Percentiles rank a stretch among this genome's conserved stretches.
These are phyloP conservation scores for Arxiozyma telluris DNA, from an alignment of 1,139 yeast genomes.

Conservation along the genomic window DNA sequence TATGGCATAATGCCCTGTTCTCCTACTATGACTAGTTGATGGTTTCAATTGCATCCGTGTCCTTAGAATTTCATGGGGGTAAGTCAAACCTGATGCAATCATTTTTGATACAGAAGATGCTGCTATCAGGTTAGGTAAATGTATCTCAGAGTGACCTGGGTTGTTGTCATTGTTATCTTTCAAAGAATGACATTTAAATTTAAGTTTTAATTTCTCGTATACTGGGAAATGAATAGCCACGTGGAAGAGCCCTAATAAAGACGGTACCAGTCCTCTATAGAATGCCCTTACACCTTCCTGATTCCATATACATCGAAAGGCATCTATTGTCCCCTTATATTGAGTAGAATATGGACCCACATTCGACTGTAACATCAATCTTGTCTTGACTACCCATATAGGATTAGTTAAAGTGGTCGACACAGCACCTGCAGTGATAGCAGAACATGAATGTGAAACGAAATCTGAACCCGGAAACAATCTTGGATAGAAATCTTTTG, in stretches of 20 bases:
- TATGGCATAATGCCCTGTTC: constrained; percentile 14
- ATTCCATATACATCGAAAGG: constrained; percentile 65
- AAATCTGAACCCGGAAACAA: constrained; percentile 39
- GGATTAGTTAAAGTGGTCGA: constrained; percentile 90
- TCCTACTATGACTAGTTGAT: not conserved
- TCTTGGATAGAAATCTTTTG: constrained; percentile 45
- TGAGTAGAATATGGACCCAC: constrained; percentile 30
- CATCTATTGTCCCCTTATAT: constrained; percentile 76
- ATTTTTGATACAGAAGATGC: constrained; percentile 82
- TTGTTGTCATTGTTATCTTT: constrained; percentile 17
- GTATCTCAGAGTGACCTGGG: constrained; percentile 18
- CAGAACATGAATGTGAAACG: constrained; percentile 62
- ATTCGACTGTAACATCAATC: constrained; percentile 76
- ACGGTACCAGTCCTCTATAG: constrained; percentile 85
- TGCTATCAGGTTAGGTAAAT: constrained; percentile 42
- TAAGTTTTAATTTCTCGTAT: constrained; percentile 68
- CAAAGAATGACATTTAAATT: constrained; percentile 32
- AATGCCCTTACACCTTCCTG: constrained; percentile 79
- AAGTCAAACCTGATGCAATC: constrained; percentile 81
- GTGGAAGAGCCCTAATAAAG: constrained; percentile 80
- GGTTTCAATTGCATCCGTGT: constrained; percentile 69
- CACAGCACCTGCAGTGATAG: constrained; percentile 81
- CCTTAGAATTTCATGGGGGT: constrained; percentile 92
- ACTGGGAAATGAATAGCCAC: constrained; percentile 97
- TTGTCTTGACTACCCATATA: constrained; percentile 59